phyloP scores from a whole-genome alignment of 257 asterid genomes.

The Pogostemon cablin region DNA sequence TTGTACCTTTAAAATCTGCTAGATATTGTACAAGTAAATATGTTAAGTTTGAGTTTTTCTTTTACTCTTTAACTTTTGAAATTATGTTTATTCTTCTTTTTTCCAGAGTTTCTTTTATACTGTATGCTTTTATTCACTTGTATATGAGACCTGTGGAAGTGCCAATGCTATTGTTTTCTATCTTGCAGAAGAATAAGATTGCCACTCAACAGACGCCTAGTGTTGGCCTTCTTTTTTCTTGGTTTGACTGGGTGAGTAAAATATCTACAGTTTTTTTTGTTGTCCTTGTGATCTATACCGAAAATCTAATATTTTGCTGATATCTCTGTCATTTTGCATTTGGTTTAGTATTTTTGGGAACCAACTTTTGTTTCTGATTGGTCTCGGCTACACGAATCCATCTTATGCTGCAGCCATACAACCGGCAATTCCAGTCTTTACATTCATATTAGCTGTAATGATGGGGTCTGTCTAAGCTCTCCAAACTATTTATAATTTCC shows the following conservation, averaged over 20 bases:
- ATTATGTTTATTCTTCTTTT: neutral
- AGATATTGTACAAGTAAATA: neutral
- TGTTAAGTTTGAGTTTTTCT: neutral
- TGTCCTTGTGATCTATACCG: conserved; percentile 19
- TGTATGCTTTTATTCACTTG: neutral
- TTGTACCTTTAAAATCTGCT: too few relatives aligned
- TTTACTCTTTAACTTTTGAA: neutral
- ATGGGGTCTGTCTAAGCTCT: conserved; percentile 79
- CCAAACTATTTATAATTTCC: conserved; percentile 19
- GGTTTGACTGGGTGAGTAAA: conserved; percentile 89
- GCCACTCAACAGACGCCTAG: conserved; percentile 64
- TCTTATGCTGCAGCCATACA: conserved; percentile 95
- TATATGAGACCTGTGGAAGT: neutral
- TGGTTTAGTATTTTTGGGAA: conserved; percentile 81
- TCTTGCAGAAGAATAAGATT: conserved; percentile 71
- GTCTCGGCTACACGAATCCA: conserved; percentile 97
- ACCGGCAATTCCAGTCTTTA: conserved; percentile 96
- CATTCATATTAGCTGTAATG: conserved; percentile 78
- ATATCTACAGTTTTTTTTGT: conserved; percentile 24
- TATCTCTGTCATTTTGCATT: conserved; percentile 26
- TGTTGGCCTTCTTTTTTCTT: conserved; percentile 81
- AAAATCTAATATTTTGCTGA: conserved; percentile 27
- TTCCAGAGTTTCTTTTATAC: neutral
- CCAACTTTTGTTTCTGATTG: conserved; percentile 91
- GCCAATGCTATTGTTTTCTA: conserved; percentile 17